Evolutionary conservation across 139 green algal genomes (phyloP).

Genomic region (Chlamydomonas urium): DNA sequence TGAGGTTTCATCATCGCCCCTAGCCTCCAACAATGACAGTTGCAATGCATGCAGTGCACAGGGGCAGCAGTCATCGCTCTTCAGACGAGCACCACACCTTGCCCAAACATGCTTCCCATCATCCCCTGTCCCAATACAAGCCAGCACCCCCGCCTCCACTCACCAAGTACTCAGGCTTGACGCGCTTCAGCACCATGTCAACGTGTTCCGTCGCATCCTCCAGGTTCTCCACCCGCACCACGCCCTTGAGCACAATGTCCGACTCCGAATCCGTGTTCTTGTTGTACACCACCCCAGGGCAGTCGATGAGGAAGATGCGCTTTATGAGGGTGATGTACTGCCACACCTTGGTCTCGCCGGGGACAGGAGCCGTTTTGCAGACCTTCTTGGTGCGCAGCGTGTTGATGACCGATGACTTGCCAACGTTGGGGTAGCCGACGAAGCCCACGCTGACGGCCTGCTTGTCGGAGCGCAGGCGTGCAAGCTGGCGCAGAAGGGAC

Average conservation of each 20-base stretch:
- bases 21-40: no score
- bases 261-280: constrained; percentile 76
- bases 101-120: no score
- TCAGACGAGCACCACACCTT: no score
- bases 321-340: constrained; percentile 99
- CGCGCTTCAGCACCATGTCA: constrained; percentile 61
- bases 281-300: constrained; percentile 95
- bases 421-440: constrained; percentile 98
- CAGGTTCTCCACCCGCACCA: constrained; percentile 89
- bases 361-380: constrained; percentile 92
- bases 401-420: constrained; percentile 99
- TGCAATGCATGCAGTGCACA: no score
- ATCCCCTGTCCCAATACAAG: no score
- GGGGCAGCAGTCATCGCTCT: no score
- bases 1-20: constrained; percentile 16
- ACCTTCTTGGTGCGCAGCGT: constrained; percentile 91
- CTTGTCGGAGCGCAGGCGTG: constrained; percentile 89
- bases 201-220: constrained; percentile 89
- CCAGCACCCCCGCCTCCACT: constrained; percentile 18
- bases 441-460: constrained; percentile 96
- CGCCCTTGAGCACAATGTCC: constrained; percentile 92
- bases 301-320: constrained; percentile 99
- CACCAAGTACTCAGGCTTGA: constrained; percentile 87
- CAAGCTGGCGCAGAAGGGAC: constrained; percentile 77
- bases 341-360: constrained; percentile 98